A percentile compares a stretch with the other conserved stretches of the same genome.
phyloP scores from a whole-genome alignment of 176 grass and related monocot species.

The Urochloa ruziziensis region DNA sequence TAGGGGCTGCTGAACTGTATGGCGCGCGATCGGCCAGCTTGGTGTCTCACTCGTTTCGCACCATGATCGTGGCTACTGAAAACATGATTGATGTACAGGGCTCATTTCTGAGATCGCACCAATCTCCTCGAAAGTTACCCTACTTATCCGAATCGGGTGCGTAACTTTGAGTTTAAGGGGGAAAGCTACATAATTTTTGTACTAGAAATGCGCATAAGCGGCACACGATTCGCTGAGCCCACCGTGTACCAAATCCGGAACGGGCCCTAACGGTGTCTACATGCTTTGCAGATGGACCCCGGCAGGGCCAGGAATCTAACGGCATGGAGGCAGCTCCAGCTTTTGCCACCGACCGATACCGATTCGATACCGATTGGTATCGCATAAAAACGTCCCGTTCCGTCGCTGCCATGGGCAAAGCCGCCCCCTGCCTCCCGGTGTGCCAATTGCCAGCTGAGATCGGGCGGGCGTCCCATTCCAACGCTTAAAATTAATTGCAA shows the following conservation, averaged over 20 bases:
- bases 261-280: not conserved
- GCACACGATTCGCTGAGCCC: not conserved
- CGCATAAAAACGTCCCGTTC: not conserved
- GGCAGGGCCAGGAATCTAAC: not conserved
- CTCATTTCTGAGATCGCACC: too few relatives aligned
- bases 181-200: too few relatives aligned
- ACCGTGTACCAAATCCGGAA: not conserved
- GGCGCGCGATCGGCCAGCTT: too few relatives aligned
- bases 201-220: not conserved
- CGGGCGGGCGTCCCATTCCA: too few relatives aligned
- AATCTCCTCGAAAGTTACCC: too few relatives aligned
- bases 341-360: not conserved
- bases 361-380: not conserved
- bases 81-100: not conserved
- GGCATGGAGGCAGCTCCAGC: not conserved
- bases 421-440: not conserved
- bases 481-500: too few relatives aligned
- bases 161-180: too few relatives aligned
- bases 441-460: not conserved
- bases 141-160: too few relatives aligned
- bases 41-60: too few relatives aligned
- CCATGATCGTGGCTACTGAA: not conserved
- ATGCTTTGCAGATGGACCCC: not conserved
- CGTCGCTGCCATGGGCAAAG: not conserved
- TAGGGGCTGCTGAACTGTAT: too few relatives aligned